Evolutionary conservation across 2,329 filamentous ascomycete species (phyloP).

Genomic region (Neospermospora avenae): DNA sequence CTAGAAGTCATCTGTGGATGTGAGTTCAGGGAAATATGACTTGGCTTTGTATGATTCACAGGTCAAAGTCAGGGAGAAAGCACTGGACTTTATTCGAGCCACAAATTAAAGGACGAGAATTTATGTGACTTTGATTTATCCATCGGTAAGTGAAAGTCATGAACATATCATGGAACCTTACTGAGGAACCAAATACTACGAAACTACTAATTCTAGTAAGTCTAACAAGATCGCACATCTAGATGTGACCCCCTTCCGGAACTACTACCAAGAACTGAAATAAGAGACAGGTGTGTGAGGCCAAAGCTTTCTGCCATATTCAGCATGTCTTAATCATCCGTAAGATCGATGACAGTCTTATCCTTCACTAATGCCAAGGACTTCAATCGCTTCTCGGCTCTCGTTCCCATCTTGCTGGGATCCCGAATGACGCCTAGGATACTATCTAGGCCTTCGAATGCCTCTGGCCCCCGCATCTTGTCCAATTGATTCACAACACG

Average conservation of each 20-base stretch:
- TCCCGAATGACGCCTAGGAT: constrained; percentile 4
- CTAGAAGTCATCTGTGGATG: too few species aligned
- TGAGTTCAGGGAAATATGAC: too few species aligned
- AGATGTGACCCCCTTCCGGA: not conserved
- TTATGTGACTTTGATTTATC: not conserved
- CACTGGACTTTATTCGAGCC: too few species aligned
- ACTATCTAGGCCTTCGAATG: constrained; percentile 12
- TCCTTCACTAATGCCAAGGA: not conserved
- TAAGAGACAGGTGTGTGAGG: not conserved
- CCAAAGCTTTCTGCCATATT: not conserved
- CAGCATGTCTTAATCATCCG: constrained; percentile 1
- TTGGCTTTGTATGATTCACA: too few species aligned
- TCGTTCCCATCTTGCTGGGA: not conserved
- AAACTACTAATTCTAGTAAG: not conserved
- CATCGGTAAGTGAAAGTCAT: not conserved
- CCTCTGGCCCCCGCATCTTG: constrained; percentile 4
- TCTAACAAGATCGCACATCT: not conserved
- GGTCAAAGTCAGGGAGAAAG: too few species aligned
- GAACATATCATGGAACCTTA: not conserved
- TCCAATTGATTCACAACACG: constrained; percentile 3
- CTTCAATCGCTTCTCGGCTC: not conserved
- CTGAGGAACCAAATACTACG: not conserved
- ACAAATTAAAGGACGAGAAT: too few species aligned
- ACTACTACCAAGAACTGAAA: not conserved
- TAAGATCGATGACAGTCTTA: constrained; percentile 8